These are phyloP conservation scores for Coniophora puteana DNA, from an alignment of 1,284 basidiomycete species.

Conservation along the genomic window DNA sequence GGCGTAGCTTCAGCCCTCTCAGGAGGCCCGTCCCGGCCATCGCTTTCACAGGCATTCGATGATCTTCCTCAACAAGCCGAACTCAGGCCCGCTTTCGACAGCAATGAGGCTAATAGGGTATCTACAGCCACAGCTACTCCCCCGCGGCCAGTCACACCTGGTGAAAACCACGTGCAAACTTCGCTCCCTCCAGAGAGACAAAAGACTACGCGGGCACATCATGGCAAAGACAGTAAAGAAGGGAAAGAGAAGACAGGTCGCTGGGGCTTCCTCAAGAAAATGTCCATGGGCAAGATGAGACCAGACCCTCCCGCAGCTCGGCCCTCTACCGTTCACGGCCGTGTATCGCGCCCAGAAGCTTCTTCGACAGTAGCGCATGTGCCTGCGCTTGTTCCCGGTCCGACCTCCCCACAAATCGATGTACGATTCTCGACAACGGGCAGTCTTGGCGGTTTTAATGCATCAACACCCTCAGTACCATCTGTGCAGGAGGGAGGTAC, in stretches of 20 bases:
- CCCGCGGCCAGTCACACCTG: constrained; percentile 17
- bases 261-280: constrained; percentile 95
- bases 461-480: constrained; percentile 22
- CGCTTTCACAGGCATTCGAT: constrained; percentile 50
- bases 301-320: constrained; percentile 42
- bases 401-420: constrained; percentile 57
- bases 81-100: too few relatives aligned
- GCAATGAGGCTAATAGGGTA: too few relatives aligned
- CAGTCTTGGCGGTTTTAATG: constrained; percentile 42
- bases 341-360: constrained; percentile 19
- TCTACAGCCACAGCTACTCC: constrained; percentile 25
- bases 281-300: constrained; percentile 89
- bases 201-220: constrained; percentile 14
- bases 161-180: constrained; percentile 10
- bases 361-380: constrained; percentile 14
- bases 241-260: constrained; percentile 62
- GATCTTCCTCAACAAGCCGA: too few relatives aligned
- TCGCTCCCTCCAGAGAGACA: constrained; percentile 24
- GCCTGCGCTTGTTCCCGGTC: constrained; percentile 14
- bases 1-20: constrained; percentile 43
- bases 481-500: constrained; percentile 21
- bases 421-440: constrained; percentile 69
- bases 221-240: constrained; percentile 28
- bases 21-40: constrained; percentile 37
- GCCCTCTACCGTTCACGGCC: constrained; percentile 14